Evolutionary conservation across 2,329 filamentous ascomycete genomes (phyloP), one percentile per base, ranked within the genome.

Genomic region (Exophiala dermatitidis): DNA sequence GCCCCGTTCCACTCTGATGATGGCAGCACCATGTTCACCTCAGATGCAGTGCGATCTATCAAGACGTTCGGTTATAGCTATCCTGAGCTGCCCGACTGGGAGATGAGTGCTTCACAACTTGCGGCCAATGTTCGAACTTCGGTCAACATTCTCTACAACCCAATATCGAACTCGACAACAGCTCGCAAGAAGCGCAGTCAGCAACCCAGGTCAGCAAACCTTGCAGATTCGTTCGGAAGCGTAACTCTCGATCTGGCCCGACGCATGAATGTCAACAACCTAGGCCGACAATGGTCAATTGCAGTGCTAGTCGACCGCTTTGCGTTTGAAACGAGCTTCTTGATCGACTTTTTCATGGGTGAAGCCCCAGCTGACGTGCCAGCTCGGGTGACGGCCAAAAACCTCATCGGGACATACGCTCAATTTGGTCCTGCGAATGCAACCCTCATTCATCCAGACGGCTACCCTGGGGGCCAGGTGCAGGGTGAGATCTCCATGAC

Each of bases 51-150:
- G 8, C 77, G 84, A 31, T 73, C 78, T 38, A 80, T 79, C 4
- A 73, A 75, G 29, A 73, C 71, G 1, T 85, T 93, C 67, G 83
- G 83, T 9, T 93, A 93, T 66, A 83, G 81, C 0, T 94, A 94
- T 64, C 75, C 81, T 0, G 88, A 91, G 60, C 78, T 82, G 32
- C 61, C 72, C 10, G 69, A 71, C 53, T 72, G 71, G 65, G 68
- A 62, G 64, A 61, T 64, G 62, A 65, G 30, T 66, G 64, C 56
- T 68, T 70, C 64, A 33, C 45, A 57, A 67, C 64, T 68, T 12
- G 42, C 49, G 8, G 31, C 34, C 0, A 69, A 77, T 4, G 74
- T 83, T 30, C 71, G 72, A 42, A 68, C 68, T 1, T 67, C 74
- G 1, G 74, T 90, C 60, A 88, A 86, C 63, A 69, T 65, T 2